Conservation (phyloP, 2,329 filamentous ascomycete genomes). For the Rhynchosporium agropyri region DNA sequence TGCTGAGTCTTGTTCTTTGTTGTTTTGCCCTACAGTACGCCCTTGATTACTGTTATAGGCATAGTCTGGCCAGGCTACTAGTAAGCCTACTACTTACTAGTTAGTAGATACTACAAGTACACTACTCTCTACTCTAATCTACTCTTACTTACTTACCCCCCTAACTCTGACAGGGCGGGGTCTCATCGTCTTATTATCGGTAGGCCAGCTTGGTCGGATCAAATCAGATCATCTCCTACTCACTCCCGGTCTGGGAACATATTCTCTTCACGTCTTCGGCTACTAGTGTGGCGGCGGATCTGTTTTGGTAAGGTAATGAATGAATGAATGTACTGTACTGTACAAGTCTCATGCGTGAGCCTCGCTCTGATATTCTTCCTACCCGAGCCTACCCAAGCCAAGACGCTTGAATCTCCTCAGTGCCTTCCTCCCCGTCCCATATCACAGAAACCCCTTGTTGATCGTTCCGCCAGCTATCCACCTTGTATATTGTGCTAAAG, state of each 20-base stretch:
- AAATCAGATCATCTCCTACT: slow-evolving; percentile 10
- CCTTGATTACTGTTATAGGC: slow-evolving; percentile 18
- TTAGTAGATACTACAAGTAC: too few species aligned
- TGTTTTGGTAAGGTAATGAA: neutral
- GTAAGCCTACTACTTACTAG: too few species aligned
- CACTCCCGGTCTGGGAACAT: neutral
- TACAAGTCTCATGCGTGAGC: slow-evolving; percentile 9
- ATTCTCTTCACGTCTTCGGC: neutral
- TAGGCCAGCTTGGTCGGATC: slow-evolving; percentile 18
- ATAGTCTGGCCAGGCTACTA: neutral
- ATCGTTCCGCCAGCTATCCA: slow-evolving; percentile 23
- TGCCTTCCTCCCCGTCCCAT: slow-evolving; percentile 21
- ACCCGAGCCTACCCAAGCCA: neutral
- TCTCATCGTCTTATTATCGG: slow-evolving; percentile 17
- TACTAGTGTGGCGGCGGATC: slow-evolving; percentile 9
- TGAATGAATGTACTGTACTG: neutral
- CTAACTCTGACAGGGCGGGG: slow-evolving; percentile 20
- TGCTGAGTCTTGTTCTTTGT: too few species aligned
- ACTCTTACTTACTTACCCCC: neutral
- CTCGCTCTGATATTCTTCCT: slow-evolving; percentile 7
- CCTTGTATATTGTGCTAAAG: slow-evolving; percentile 26
- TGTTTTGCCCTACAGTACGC: neutral
- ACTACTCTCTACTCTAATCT: too few species aligned
- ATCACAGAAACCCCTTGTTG: slow-evolving; percentile 36
- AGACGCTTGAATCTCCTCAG: slow-evolving; percentile 8